Evolutionary conservation across 108 stramenopile species (phyloP).

Genomic region (Fragilariopsis cylindrus): DNA sequence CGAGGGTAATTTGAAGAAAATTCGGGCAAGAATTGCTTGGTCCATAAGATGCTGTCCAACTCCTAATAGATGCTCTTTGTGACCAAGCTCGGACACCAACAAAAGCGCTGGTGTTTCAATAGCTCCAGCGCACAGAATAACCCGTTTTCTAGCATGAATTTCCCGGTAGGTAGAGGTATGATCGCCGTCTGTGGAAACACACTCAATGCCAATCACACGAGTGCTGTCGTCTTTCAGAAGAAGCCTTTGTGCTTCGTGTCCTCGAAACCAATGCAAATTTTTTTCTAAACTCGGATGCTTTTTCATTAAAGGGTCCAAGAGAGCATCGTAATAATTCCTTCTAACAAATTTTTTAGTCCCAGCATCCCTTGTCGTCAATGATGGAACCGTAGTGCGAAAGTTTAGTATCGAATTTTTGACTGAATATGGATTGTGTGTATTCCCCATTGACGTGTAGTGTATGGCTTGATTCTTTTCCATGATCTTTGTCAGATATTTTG

Average conservation of each 20-base stretch:
- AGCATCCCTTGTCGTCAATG: not conserved
- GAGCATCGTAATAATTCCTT: conserved; percentile 59
- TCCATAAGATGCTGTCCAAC: conserved; percentile 48
- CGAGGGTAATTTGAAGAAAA: not conserved
- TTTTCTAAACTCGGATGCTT: conserved; percentile 37
- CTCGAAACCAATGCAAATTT: conserved; percentile 39
- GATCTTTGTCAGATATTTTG: conserved; percentile 9
- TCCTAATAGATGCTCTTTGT: conserved; percentile 37
- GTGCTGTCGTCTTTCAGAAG: conserved; percentile 21
- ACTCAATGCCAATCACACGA: conserved; percentile 26
- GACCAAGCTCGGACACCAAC: conserved; percentile 57
- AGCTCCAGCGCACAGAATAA: conserved; percentile 69
- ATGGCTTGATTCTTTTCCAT: conserved; percentile 29
- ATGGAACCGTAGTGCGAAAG: not conserved
- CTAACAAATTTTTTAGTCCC: conserved; percentile 15
- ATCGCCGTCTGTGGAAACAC: not conserved
- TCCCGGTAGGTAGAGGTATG: not conserved
- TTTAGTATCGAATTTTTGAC: not conserved
- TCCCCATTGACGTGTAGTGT: not conserved
- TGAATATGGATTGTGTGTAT: not conserved
- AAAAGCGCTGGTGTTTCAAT: conserved; percentile 65
- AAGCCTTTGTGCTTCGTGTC: conserved; percentile 55
- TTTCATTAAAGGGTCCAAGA: conserved; percentile 49
- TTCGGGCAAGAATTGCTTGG: conserved; percentile 57
- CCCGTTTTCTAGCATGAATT: conserved; percentile 2